These are phyloP conservation scores for Orobanche coerulescens DNA, from an alignment of 257 asterid genomes.

Conservation along the genomic window DNA sequence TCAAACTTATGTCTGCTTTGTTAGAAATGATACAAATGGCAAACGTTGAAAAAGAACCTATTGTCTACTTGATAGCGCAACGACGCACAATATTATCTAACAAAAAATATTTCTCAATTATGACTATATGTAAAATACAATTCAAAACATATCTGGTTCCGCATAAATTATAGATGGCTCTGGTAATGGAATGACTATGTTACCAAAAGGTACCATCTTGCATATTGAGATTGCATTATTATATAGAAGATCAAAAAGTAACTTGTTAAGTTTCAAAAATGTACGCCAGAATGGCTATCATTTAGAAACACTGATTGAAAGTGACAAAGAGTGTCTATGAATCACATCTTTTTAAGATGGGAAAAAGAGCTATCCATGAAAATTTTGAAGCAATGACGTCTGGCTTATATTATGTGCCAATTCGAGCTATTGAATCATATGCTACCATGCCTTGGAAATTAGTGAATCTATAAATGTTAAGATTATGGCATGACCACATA, in stretches of 20 bases:
- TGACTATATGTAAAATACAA: neutral
- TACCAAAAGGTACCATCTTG: neutral
- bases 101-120: too few species aligned
- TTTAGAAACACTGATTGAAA: too few species aligned
- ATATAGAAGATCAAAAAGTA: too few species aligned
- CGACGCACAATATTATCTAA: too few species aligned
- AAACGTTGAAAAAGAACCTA: neutral
- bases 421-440: neutral
- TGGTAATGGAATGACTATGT: neutral
- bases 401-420: neutral
- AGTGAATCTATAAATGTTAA: neutral
- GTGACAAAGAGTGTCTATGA: neutral
- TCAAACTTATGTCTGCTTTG: neutral
- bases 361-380: too few species aligned
- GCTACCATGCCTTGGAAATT: too few species aligned
- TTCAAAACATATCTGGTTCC: neutral
- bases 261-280: neutral
- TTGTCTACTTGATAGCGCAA: too few species aligned
- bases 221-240: neutral
- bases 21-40: neutral
- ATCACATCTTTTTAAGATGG: too few species aligned
- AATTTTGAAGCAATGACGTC: neutral
- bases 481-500: neutral
- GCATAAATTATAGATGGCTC: neutral
- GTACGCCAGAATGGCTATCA: too few species aligned